Evolutionary conservation across 2,329 filamentous ascomycete species (phyloP), one percentile per base, ranked within the genome.

Genomic region (Fusarium sp.): DNA sequence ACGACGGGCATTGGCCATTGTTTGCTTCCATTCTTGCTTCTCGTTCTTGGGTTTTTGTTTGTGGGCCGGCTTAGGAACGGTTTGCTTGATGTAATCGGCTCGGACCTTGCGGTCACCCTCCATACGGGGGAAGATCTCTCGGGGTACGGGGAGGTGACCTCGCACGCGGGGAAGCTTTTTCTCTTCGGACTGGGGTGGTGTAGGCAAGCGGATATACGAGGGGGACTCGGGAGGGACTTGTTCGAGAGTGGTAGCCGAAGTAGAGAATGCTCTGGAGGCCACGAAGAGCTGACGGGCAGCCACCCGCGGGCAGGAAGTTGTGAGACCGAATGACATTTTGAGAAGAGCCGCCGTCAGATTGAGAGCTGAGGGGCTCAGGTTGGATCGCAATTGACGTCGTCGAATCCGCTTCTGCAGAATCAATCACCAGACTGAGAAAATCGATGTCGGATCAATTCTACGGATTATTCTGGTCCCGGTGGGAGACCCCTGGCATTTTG

Each of bases 221-320:
- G 96, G 95, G 35, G 94, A 97, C 78, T 98, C 93, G 48, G 96
- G 95, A 20, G 91, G 91, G 68, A 94, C 92, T 46, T 84, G 82
- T 63, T 88, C 81, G 76, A 77, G 59, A 75, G 80, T 79, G 46
- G 78, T 69, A 52, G 77, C 68, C 24, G 78, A 78, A 10, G 76
- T 77, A 23, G 79, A 80, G 61, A 81, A 78, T 33, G 69, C 66
- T 60, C 78, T 75, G n/a, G 74, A 64, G 16, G 69, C 54, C 39
- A 62, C 38, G n/a, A 73, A 50, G 54, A 76, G 68, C 52, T 75
- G 76, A 46, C 73, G 71, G 41, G 74, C 58, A 47, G 71, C 65
- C 43, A 71, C 71, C 66, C 76, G 72, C 13, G 73, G 49, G 70
- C 71, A 76, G 13, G 70, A 64, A 24, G 69, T 53, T 31, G 73